Conservation (phyloP, 202 grass and related monocot genomes). For the Alloteropsis angusta region DNA sequence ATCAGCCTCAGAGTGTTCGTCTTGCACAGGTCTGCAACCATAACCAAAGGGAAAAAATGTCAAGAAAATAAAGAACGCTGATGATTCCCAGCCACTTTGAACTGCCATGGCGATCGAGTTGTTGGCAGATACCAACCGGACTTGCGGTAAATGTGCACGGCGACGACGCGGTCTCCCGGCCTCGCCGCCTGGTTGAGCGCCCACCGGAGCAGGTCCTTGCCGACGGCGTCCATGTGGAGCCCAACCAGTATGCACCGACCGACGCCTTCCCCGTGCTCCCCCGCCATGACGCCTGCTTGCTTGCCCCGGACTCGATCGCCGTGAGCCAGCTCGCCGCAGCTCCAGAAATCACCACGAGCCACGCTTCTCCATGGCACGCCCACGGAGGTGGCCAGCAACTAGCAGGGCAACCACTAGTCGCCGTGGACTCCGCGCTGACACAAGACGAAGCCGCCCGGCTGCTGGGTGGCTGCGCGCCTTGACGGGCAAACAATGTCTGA, state of each 20-base stretch:
- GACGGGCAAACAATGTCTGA: slow-evolving; percentile 29
- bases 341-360: slow-evolving; percentile 13
- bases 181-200: slow-evolving; percentile 42
- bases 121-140: slow-evolving; percentile 39
- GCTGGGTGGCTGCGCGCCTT: neutral
- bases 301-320: neutral
- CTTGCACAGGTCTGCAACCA: slow-evolving; percentile 51
- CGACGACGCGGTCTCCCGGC: slow-evolving; percentile 70
- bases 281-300: slow-evolving; percentile 16
- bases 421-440: slow-evolving; percentile 19
- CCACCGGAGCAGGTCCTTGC: slow-evolving; percentile 64
- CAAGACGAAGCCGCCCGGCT: neutral
- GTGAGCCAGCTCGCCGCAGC: neutral
- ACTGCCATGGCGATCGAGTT: neutral
- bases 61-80: neutral
- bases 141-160: slow-evolving; percentile 87
- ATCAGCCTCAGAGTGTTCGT: slow-evolving; percentile 67
- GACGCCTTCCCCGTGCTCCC: slow-evolving; percentile 18
- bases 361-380: neutral
- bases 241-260: slow-evolving; percentile 76
- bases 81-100: neutral
- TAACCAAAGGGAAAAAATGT: neutral
- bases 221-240: slow-evolving; percentile 75
- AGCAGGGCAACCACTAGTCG: slow-evolving; percentile 32
- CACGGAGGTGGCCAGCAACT: neutral